These are phyloP conservation scores for Plasmodium falciparum DNA, from an alignment of 169 alveolate genomes.

Conservation along the genomic window DNA sequence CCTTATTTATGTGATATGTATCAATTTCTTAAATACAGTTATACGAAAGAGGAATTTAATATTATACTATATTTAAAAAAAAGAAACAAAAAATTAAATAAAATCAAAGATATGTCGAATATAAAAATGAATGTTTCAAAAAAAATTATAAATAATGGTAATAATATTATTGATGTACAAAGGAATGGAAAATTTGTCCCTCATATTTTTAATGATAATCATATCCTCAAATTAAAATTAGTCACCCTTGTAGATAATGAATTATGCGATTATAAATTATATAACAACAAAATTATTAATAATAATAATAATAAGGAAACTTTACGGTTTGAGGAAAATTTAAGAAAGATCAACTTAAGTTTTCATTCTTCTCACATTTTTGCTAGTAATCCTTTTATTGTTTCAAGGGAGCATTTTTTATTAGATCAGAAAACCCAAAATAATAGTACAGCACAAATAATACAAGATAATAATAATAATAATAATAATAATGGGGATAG, in stretches of 20 bases:
- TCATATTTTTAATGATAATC: constrained; percentile 9
- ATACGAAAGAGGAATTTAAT: constrained; percentile 56
- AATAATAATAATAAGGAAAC: background rate
- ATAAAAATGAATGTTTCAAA: background rate
- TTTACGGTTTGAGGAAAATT: no score
- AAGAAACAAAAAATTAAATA: constrained; percentile 37
- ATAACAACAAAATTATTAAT: background rate
- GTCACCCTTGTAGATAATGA: constrained; percentile 41
- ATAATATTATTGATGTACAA: constrained; percentile 3
- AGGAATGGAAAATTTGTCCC: constrained; percentile 14
- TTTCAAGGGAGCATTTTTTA: no score
- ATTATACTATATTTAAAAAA: constrained; percentile 49
- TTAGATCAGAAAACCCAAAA: no score
- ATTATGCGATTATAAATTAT: constrained; percentile 26
- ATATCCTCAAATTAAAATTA: constrained; percentile 25
- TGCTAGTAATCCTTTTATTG: no score
- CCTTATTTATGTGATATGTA: background rate
- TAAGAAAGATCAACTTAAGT: no score
- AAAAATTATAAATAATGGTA: background rate
- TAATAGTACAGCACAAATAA: no score
- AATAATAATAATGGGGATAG: no score
- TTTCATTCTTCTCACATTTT: no score
- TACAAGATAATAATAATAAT: no score
- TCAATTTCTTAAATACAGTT: constrained; percentile 8
- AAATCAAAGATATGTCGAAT: background rate